These are phyloP conservation scores for Phyllosticta paracitricarpa DNA, from an alignment of 2,329 filamentous ascomycete genomes.

Conservation along the genomic window DNA sequence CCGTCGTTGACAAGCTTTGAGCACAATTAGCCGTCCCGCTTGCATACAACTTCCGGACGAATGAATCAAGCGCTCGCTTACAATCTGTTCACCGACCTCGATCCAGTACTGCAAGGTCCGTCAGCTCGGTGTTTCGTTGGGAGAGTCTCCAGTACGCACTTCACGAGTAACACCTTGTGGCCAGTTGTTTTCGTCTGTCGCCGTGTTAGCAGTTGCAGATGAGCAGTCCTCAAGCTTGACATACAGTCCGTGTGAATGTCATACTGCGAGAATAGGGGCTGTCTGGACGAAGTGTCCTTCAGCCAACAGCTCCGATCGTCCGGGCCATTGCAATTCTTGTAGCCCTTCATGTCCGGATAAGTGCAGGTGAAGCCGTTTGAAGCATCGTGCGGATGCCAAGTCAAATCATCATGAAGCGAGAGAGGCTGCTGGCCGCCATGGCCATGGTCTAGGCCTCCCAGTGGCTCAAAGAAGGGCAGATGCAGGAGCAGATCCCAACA, in stretches of 20 bases:
- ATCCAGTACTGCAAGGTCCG: constrained; percentile 7
- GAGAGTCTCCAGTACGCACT: neutral
- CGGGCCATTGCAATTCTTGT: constrained; percentile 15
- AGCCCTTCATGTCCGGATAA: constrained; percentile 15
- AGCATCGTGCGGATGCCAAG: constrained; percentile 1
- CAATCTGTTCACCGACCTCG: constrained; percentile 7
- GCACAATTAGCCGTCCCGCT: neutral
- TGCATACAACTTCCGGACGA: neutral
- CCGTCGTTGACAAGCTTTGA: constrained; percentile 16
- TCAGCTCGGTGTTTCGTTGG: neutral
- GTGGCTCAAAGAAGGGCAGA: constrained; percentile 4
- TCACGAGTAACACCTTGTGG: constrained; percentile 9
- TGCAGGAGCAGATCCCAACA: constrained; percentile 5
- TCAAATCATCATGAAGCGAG: neutral
- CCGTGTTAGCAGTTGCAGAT: too few species aligned
- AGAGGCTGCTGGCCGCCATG: constrained; percentile 4
- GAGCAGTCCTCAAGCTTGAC: neutral
- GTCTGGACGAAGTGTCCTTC: constrained; percentile 9
- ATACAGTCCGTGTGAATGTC: constrained; percentile 18
- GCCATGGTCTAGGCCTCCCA: neutral
- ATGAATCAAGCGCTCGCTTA: neutral
- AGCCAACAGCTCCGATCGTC: constrained; percentile 20
- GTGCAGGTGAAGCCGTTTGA: constrained; percentile 14
- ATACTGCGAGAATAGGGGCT: constrained; percentile 11
- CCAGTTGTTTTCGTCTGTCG: constrained; percentile 8